phyloP scores from a whole-genome alignment of 2,329 filamentous ascomycete species.

The Ophiocordyceps camponoti-rufipedis region DNA sequence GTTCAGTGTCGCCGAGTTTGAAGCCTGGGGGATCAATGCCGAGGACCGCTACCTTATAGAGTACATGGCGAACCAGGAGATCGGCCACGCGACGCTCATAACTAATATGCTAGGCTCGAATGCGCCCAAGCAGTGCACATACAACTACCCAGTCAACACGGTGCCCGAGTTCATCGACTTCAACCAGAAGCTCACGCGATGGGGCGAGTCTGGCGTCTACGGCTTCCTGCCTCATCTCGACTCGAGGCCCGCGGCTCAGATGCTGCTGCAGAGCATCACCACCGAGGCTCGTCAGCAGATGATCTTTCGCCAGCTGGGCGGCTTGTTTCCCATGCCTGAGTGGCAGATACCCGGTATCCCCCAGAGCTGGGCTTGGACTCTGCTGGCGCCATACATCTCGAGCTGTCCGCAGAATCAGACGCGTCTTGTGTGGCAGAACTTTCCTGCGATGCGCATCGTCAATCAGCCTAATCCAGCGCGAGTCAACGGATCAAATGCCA shows the following conservation, averaged over 20 bases:
- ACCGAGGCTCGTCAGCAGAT: constrained; percentile 70
- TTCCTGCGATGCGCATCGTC: constrained; percentile 49
- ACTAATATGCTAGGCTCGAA: constrained; percentile 57
- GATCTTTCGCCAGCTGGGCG: constrained; percentile 58
- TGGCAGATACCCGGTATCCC: constrained; percentile 70
- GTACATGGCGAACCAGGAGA: constrained; percentile 63
- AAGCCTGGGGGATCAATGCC: constrained; percentile 44
- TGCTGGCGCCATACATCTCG: constrained; percentile 65
- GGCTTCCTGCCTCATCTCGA: constrained; percentile 66
- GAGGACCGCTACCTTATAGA: constrained; percentile 54
- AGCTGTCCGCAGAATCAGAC: constrained; percentile 57
- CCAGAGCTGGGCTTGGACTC: constrained; percentile 71
- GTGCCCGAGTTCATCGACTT: constrained; percentile 70
- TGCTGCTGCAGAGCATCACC: constrained; percentile 60
- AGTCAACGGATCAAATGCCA: constrained; percentile 6
- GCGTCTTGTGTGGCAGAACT: constrained; percentile 70
- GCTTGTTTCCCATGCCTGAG: constrained; percentile 53
- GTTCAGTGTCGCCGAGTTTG: constrained; percentile 53
- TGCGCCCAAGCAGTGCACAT: constrained; percentile 58
- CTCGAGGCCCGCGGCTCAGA: constrained; percentile 52
- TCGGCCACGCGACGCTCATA: constrained; percentile 59
- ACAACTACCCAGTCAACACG: constrained; percentile 63
- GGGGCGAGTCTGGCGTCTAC: constrained; percentile 63
- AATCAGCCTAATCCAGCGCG: constrained; percentile 64
- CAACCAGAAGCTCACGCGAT: constrained; percentile 69